Conservation (phyloP, 169 alveolate genomes). For the Plasmodium billcollinsi region DNA sequence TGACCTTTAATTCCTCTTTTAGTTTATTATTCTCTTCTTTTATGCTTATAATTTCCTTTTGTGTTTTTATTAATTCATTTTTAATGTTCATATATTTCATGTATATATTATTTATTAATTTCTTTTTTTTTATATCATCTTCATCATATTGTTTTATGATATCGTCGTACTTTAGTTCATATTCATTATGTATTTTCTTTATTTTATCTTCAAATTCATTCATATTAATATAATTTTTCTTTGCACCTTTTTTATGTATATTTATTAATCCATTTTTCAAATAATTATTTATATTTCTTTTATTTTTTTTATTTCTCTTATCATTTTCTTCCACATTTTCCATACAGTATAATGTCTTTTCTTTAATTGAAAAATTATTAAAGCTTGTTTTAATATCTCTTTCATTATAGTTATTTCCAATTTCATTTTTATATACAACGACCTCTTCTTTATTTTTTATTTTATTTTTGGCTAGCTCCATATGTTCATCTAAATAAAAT, state of each 20-base stretch:
- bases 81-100: conserved; percentile 48
- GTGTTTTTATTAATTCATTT: conserved; percentile 37
- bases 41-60: conserved; percentile 14
- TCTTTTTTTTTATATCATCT: conserved; percentile 54
- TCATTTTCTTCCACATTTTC: background rate
- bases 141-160: conserved; percentile 15
- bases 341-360: background rate
- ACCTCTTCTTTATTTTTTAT: too few relatives aligned
- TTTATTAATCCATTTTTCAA: conserved; percentile 2
- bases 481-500: too few relatives aligned
- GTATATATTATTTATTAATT: conserved; percentile 34
- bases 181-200: conserved; percentile 24
- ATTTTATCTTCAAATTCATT: conserved; percentile 37
- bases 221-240: background rate
- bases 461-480: too few relatives aligned
- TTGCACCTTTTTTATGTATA: background rate
- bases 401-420: too few relatives aligned
- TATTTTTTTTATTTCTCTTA: background rate
- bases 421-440: too few relatives aligned
- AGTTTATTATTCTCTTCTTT: conserved; percentile 36
- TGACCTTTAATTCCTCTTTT: conserved; percentile 30
- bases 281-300: background rate
- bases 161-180: conserved; percentile 16
- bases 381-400: too few relatives aligned
- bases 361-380: too few relatives aligned